Conservation (phyloP, 441 rosid species). For the Rhodomyrtus psidioides region DNA sequence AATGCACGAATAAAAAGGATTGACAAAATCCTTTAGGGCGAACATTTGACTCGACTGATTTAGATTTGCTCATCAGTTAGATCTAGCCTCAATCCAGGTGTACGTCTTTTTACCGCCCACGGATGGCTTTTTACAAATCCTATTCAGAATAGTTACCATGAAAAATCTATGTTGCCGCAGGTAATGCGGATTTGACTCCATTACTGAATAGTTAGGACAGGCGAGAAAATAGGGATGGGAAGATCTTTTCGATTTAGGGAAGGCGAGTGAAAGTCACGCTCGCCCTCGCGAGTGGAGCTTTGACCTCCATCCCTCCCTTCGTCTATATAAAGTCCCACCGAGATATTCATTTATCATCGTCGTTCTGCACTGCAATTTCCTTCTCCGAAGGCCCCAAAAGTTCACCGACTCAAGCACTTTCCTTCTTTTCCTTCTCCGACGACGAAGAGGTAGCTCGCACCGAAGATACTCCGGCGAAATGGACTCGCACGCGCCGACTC, state of each 20-base stretch:
- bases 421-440: not conserved
- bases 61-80: rapidly evolving
- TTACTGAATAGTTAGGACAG: not conserved
- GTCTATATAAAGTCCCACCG: not conserved
- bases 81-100: not conserved
- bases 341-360: not conserved
- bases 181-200: not conserved
- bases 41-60: not conserved
- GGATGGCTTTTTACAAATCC: not conserved
- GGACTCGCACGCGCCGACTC: not conserved
- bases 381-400: not conserved
- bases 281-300: not conserved
- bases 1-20: not conserved
- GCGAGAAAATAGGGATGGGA: not conserved
- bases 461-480: not conserved
- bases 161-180: not conserved
- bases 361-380: not conserved
- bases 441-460: not conserved
- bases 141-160: not conserved
- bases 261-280: not conserved
- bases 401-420: not conserved
- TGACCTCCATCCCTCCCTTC: not conserved
- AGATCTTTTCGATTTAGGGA: not conserved
- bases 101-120: too few relatives aligned
- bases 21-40: rapidly evolving